These are phyloP conservation scores for Ascochyta rabiei DNA, from an alignment of 2,329 filamentous ascomycete genomes.

Conservation along the genomic window DNA sequence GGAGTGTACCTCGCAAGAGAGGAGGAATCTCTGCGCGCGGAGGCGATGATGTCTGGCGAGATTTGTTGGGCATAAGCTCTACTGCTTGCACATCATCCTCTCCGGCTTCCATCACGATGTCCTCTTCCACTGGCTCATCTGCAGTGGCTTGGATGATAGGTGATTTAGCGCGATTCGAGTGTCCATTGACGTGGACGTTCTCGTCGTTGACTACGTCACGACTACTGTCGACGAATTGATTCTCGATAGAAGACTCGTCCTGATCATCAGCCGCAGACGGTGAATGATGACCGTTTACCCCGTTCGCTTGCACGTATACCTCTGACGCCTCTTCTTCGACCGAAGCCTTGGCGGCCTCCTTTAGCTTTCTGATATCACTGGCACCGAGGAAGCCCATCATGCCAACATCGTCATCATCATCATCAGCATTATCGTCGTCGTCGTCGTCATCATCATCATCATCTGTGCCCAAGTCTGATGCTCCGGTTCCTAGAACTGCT, in stretches of 20 bases:
- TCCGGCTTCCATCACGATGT: constrained; percentile 14
- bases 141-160: not conserved
- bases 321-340: constrained; percentile 26
- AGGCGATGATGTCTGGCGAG: constrained; percentile 39
- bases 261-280: constrained; percentile 52
- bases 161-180: not conserved
- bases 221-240: not conserved
- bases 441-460: constrained; percentile 29
- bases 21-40: constrained; percentile 51
- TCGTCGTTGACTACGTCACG: constrained; percentile 20
- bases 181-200: constrained; percentile 21
- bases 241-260: constrained; percentile 48
- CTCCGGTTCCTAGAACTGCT: constrained; percentile 26
- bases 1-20: constrained; percentile 82
- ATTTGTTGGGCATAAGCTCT: constrained; percentile 22
- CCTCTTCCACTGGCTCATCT: constrained; percentile 16
- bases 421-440: constrained; percentile 4
- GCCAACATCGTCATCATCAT: constrained; percentile 33
- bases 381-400: constrained; percentile 45
- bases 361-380: constrained; percentile 44
- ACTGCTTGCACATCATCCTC: constrained; percentile 26
- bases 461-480: constrained; percentile 37
- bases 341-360: constrained; percentile 37
- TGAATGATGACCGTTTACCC: constrained; percentile 39
- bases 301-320: constrained; percentile 41